A percentile compares a stretch with the other conserved stretches of the same genome.
phyloP scores from a whole-genome alignment of 495 filamentous ascomycete genomes.

The Aspergillus incahuasiensis region DNA sequence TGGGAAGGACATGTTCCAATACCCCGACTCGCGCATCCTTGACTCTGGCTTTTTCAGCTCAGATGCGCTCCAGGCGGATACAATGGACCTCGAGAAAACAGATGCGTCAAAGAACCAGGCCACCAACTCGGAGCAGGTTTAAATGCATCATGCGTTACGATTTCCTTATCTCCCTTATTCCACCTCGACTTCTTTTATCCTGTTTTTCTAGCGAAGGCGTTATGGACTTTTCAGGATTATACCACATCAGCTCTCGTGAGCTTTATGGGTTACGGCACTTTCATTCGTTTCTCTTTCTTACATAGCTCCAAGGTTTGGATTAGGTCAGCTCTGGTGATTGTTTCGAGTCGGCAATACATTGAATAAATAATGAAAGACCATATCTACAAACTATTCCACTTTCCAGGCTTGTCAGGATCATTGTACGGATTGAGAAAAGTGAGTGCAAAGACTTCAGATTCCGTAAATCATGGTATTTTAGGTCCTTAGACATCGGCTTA shows the following conservation, averaged over 20 bases:
- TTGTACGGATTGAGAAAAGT: no score
- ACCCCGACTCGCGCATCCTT: conserved; percentile 23
- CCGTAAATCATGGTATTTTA: no score
- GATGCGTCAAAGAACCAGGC: conserved; percentile 17
- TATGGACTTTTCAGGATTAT: conserved; percentile 13
- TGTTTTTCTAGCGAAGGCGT: conserved; percentile 37
- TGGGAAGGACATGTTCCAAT: conserved; percentile 33
- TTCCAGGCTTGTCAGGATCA: no score
- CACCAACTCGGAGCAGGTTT: conserved; percentile 13
- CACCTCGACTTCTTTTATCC: conserved; percentile 5
- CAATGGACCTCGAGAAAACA: conserved; percentile 20
- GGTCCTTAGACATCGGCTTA: no score
- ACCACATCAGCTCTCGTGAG: neutral
- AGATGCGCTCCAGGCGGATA: conserved; percentile 29
- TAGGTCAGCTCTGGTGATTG: neutral
- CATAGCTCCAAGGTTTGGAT: neutral
- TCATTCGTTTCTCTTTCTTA: neutral
- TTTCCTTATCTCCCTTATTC: conserved; percentile 15
- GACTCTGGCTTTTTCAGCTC: conserved; percentile 43
- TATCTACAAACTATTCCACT: neutral
- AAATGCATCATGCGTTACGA: conserved; percentile 19
- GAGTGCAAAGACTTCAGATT: no score
- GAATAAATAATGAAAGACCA: neutral
- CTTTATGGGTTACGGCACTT: conserved; percentile 3
- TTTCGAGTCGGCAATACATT: neutral